Conservation (phyloP, 129 eudicot genomes). For the Helianthus annuus region HanXRQr2.0-SUNRISE NC_035435.2:169523832-169524331, state of each 20-base stretch:
- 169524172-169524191: conserved; percentile 48
- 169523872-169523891: too few relatives aligned
- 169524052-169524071: background rate
- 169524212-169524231: conserved; percentile 30
- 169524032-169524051: too few relatives aligned
- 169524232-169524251: conserved; percentile 38
- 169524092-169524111: conserved; percentile 30
- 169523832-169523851: too few relatives aligned
- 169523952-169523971: too few relatives aligned
- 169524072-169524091: conserved; percentile 37
- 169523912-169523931: too few relatives aligned
- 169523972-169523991: too few relatives aligned
- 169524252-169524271: conserved; percentile 54
- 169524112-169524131: conserved; percentile 56
- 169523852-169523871: too few relatives aligned
- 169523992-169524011: background rate
- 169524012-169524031: background rate
- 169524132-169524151: conserved; percentile 72
- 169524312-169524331: conserved; percentile 68
- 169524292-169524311: conserved; percentile 72
- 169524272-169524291: conserved; percentile 50
- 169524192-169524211: background rate
- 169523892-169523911: too few relatives aligned
- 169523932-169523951: too few relatives aligned
- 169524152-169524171: conserved; percentile 70